A percentile compares a stretch with the other conserved stretches of the same genome.
phyloP scores from a whole-genome alignment of 441 rosid species.

The Eruca vesicaria region DNA sequence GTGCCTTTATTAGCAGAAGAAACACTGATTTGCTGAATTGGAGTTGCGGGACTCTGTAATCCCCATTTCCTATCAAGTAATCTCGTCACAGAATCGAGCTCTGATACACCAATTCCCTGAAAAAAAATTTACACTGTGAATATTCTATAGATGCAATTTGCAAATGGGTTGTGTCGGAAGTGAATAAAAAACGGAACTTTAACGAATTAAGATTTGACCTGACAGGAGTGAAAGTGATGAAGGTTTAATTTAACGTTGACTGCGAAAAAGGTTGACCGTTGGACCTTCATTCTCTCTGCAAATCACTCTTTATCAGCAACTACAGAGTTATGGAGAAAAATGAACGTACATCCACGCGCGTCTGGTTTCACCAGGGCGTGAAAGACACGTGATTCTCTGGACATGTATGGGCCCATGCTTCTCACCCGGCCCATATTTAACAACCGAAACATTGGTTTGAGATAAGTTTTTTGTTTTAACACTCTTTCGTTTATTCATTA shows the following conservation, averaged over 20 bases:
- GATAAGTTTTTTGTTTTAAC: too few species aligned
- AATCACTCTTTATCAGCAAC: not conserved
- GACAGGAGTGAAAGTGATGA: constrained; percentile 32
- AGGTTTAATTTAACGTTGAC: constrained; percentile 33
- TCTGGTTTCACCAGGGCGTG: not conserved
- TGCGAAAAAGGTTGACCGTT: constrained; percentile 26
- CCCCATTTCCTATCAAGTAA: constrained; percentile 76
- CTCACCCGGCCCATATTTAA: not conserved
- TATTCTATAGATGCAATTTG: not conserved
- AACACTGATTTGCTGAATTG: constrained; percentile 51
- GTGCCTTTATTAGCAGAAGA: constrained; percentile 28
- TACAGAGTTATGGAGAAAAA: not conserved
- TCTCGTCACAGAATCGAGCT: constrained; percentile 36
- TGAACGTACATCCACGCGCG: not conserved
- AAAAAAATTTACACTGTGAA: not conserved
- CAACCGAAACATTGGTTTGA: not conserved
- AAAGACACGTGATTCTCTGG: not conserved
- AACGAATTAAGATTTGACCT: constrained; percentile 26
- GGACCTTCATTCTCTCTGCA: constrained; percentile 41
- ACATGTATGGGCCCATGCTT: not conserved
- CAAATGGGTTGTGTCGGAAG: not conserved
- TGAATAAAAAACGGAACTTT: not conserved
- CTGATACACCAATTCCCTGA: constrained; percentile 38
- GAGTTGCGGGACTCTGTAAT: constrained; percentile 50
- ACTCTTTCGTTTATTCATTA: too few species aligned